Base-by-base conservation (phyloP, 192 early-diverging fungal genomes). In the Podila minutissima region DNA sequence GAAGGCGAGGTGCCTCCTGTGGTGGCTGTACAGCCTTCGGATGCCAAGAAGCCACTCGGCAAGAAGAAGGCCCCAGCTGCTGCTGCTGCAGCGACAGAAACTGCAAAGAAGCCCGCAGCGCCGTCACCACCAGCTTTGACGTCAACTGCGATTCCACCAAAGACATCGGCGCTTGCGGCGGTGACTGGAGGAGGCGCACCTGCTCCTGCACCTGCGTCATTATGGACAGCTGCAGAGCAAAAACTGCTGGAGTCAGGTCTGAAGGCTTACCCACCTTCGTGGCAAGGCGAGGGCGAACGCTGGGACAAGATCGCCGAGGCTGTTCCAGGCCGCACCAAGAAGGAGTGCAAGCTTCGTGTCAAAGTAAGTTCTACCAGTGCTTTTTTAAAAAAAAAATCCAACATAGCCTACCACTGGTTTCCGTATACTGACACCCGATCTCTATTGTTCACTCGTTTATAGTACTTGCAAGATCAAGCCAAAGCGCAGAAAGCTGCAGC, bases 231-330 rank as follows among this genome's bases (percentile, higher is more conserved):
- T 11, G 82, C 68, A 9, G 84, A 90, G 46, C 91, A 92, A 67
- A 70, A 77, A 24, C 63, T 82, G 65, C 74, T 92, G 15, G 90
- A 92, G 62, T 60, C 81, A 0, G 91, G 89, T 7, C 72, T 92
- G 77, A 85, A 89, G 59, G 71, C 81, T 11, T 91, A 87, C 68
- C 91, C 91, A 17, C 86, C 88, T 0, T 74, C 78, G 0, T 91
- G 86, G 79, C 85, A 85, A 17, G 88, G 86, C 4, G 81, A 84
- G 32, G 88, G 79, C 9, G 91, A 92, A 49, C 86, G 91, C 19
- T 92, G 90, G 89, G 90, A 92, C 55, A 88, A 88, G 58, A 88
- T 92, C 67, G 88, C 91, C 3, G 82, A 74, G 26, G 66, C 74
- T 13, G 90, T 92, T 1, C 83, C 83, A 49, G 90, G 89, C 0